Conservation (phyloP, 169 alveolate species). For the Plasmodium knowlesi region DNA sequence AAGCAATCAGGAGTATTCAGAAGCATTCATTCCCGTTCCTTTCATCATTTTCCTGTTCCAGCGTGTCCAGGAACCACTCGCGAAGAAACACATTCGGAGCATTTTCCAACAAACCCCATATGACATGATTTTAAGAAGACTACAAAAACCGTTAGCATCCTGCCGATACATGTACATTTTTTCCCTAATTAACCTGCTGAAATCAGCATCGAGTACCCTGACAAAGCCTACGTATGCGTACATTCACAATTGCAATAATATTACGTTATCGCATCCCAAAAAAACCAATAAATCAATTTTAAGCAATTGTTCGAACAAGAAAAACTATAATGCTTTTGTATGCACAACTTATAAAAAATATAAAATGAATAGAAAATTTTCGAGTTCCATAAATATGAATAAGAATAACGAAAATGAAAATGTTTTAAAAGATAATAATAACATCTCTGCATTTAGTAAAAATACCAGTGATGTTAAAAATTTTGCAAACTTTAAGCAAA, state of each 20-base stretch:
- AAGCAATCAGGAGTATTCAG: no score
- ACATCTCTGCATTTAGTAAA: conserved; percentile 23
- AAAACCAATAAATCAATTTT: conserved; percentile 14
- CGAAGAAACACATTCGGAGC: not conserved
- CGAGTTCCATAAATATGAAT: conserved; percentile 64
- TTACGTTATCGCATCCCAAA: not conserved
- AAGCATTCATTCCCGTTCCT: not conserved
- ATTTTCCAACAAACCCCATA: not conserved
- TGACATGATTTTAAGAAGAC: conserved; percentile 67
- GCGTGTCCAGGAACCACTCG: not conserved
- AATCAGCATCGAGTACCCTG: conserved; percentile 10
- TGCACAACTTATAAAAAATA: conserved; percentile 29
- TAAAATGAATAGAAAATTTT: conserved; percentile 61
- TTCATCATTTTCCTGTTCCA: not conserved
- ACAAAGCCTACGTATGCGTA: conserved; percentile 18
- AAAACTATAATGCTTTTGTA: conserved; percentile 58
- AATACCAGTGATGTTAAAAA: conserved; percentile 40
- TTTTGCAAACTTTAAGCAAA: conserved; percentile 20
- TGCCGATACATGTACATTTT: conserved; percentile 71
- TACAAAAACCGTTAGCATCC: not conserved
- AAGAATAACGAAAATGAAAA: conserved; percentile 52
- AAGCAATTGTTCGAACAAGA: conserved; percentile 23
- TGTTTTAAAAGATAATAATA: conserved; percentile 28
- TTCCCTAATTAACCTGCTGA: conserved; percentile 61
- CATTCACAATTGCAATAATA: not conserved